Percentiles rank a stretch among this genome's conserved stretches.
Conservation (phyloP, 192 early-diverging fungal species). For the Backusella liffmaniae region DNA sequence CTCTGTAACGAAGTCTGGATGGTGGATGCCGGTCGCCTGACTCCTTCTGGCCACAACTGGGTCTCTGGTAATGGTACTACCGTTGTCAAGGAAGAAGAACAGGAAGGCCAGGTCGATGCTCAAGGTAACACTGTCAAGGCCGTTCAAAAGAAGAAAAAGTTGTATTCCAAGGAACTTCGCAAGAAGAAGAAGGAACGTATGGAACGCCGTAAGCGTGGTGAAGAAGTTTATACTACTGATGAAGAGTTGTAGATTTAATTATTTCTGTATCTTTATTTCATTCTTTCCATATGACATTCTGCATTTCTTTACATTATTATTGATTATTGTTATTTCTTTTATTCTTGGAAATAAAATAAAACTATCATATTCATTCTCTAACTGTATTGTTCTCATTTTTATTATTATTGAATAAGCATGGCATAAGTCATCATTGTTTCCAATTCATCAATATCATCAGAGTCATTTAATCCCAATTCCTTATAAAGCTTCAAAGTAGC, state of each 20-base stretch:
- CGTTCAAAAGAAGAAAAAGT: constrained; percentile 62
- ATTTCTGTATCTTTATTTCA: not conserved
- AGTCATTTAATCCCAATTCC: constrained; percentile 1
- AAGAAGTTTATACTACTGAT: constrained; percentile 39
- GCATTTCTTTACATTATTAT: not conserved
- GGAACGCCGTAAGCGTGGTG: constrained; percentile 57
- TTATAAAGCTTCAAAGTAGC: constrained; percentile 14
- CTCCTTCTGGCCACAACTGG: constrained; percentile 52
- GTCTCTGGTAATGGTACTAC: constrained; percentile 50
- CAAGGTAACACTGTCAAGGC: constrained; percentile 76
- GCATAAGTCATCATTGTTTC: constrained; percentile 7
- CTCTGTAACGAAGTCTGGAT: constrained; percentile 74
- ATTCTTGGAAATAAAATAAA: not conserved
- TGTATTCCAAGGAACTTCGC: constrained; percentile 49
- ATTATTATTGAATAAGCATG: not conserved
- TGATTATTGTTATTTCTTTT: not conserved
- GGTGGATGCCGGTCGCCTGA: constrained; percentile 60
- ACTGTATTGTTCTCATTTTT: not conserved
- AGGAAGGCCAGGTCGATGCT: constrained; percentile 56
- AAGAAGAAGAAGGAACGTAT: constrained; percentile 60
- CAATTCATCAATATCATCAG: constrained; percentile 18
- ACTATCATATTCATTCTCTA: not conserved
- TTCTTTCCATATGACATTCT: not conserved
- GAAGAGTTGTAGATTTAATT: constrained; percentile 12
- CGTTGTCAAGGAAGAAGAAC: constrained; percentile 46